Base-by-base conservation (phyloP, 441 rosid species). In the Geranium incanum region DNA sequence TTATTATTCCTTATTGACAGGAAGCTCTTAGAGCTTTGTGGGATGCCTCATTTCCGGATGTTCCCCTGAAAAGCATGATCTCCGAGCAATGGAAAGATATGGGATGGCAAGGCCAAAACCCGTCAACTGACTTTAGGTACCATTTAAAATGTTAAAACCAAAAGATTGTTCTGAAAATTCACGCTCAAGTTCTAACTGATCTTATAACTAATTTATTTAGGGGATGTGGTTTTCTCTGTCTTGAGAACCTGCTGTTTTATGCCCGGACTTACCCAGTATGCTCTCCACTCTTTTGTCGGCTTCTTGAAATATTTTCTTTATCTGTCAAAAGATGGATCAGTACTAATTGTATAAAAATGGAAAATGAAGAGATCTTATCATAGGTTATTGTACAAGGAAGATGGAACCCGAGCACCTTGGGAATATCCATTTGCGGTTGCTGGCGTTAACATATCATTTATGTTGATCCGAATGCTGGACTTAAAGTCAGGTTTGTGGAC, bases 61-160 rank as follows among this genome's bases (percentile, higher is more conserved):
- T 86, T 75, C 66, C 67, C 71, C 80, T 92, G 69, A 80, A 72
- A 45, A 88, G 93, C 76, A 71, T 95, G 79, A 86, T 92, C 70
- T 87, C 98, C 18, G 97, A 90, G 78, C 99, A 92, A 68, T 95
- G 99, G 99, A 95, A 95, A 84, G 96, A 92, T 13, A 95, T 95
- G 99, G 99, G 98, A 63, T 95, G 99, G 99, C 98, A 95, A 82
- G 99, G 99, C 76, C 82, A 86, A 73, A 92, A 92, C 87, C 99
- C 99, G 68, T 88, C 99, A 18, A 95, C 98, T 21, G 99, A 95
- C 84, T 95, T 95, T 71, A 89, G 99, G 99, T 94, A 72, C 63
- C 12, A 0, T 43, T 71, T 66, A 72, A 66, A 66, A 33, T 45
- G 13, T 63, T 57, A 57, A 57, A 18, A 16, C 23, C 7, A 6